A percentile compares a stretch with the other conserved stretches of the same genome.
Conservation (phyloP, 176 grass and related monocot species). For the Themeda triandra region DNA sequence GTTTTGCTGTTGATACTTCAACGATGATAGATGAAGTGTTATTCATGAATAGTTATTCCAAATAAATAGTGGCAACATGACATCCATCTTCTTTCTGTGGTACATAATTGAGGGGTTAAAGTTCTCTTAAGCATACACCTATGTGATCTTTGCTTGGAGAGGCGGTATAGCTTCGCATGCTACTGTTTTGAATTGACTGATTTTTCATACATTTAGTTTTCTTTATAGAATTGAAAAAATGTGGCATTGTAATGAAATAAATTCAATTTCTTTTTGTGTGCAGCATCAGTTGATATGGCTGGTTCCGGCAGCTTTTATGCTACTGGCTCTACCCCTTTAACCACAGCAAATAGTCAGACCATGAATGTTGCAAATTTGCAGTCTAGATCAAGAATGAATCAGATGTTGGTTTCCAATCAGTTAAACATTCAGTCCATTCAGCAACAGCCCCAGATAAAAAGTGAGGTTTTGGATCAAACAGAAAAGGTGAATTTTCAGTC, state of each 20-base stretch:
- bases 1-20: background rate
- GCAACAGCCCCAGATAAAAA: slow-evolving; percentile 61
- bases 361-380: slow-evolving; percentile 59
- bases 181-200: background rate
- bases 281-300: slow-evolving; percentile 55
- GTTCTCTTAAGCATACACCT: background rate
- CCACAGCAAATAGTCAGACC: slow-evolving; percentile 56
- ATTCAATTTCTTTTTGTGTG: slow-evolving; percentile 9
- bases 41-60: background rate
- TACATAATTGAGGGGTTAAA: slow-evolving; percentile 10
- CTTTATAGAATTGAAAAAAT: background rate
- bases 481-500: slow-evolving; percentile 76
- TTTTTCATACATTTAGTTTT: slow-evolving; percentile 8
- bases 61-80: background rate
- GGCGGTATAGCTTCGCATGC: background rate
- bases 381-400: slow-evolving; percentile 67
- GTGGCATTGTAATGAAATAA: background rate
- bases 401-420: slow-evolving; percentile 56
- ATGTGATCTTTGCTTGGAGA: background rate
- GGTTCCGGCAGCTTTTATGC: slow-evolving; percentile 66
- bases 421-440: slow-evolving; percentile 75
- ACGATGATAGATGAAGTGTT: background rate
- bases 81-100: background rate
- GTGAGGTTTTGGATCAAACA: slow-evolving; percentile 73
- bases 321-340: slow-evolving; percentile 61